Evolutionary conservation across 2,329 filamentous ascomycete genomes (phyloP), one percentile per base, ranked within the genome.

Genomic region (Colletotrichum orchidophilum): DNA sequence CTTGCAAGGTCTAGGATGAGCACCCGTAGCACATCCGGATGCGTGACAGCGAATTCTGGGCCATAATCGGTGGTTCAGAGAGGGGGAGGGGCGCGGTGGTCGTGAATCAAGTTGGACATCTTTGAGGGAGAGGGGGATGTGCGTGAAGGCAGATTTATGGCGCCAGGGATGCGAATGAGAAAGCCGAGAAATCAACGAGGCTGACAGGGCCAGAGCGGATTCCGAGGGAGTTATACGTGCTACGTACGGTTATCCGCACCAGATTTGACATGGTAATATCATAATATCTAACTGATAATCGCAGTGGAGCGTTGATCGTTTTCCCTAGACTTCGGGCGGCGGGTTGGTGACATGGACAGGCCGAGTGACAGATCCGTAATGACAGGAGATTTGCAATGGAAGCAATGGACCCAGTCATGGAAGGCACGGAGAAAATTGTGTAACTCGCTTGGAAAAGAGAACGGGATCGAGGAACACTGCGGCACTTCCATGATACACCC

Each of bases 351-450:
- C 46, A 62, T 52, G 35, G 24, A 24, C 24, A 42, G 24, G 35
- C 18, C 15, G 3, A 62, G 58, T 26, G 46, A 21, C 26, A 33
- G 33, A 35, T 26, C 35, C 21, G 49, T 49, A 55, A 62, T 62
- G 35, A 62, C 26, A 31, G 39, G 52, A 52, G 18, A 63, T 58
- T 42, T 35, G 60, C 50, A 63, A 68, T 58, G 39, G 59, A 64
- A 64, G 66, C 39, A 68, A 64, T 42, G 52, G 52, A 31, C 52
- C 39, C 65, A 33, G 52, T 27, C n/a, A 26, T 50, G 24, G 60
- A 68, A 68, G 59, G 29, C 65, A 27, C 35, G 29, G 55, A 64
- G 52, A 64, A 27, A 33, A 52, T 52, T 64, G 59, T 57, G 60
- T 53, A 50, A 49, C 60, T 63, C 65, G 59, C 50, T 68, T 63